Evolutionary conservation across 768 basidiomycete species (phyloP).

Genomic region (Termitomyces eurrhizus): DNA sequence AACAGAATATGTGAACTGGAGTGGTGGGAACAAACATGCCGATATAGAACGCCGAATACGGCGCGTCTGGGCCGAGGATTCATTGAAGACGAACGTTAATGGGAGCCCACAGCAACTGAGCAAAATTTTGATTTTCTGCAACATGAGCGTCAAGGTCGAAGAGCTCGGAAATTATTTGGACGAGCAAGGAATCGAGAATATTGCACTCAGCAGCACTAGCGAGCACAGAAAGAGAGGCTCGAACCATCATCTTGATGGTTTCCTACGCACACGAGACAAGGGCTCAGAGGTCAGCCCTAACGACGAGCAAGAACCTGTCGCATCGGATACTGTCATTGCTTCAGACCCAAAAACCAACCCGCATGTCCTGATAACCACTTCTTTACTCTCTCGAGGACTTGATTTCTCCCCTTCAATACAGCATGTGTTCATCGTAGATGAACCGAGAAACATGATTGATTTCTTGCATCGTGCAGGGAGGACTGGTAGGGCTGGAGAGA

Average conservation of each 20-base stretch:
- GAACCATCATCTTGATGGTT: conserved; percentile 75
- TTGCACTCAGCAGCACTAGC: conserved; percentile 63
- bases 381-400: conserved; percentile 84
- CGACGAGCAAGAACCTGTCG: conserved; percentile 6
- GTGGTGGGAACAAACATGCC: conserved; percentile 75
- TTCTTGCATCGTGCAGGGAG: conserved; percentile 91
- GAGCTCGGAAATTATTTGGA: conserved; percentile 56
- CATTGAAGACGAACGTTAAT: conserved; percentile 21
- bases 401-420: conserved; percentile 78
- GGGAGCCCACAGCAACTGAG: conserved; percentile 33
- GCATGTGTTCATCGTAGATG: conserved; percentile 85
- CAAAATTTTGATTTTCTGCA: conserved; percentile 82
- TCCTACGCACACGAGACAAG: conserved; percentile 41
- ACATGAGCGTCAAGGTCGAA: conserved; percentile 65
- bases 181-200: conserved; percentile 56
- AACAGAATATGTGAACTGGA: conserved; percentile 72
- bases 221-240: conserved; percentile 58
- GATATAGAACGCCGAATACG: conserved; percentile 77
- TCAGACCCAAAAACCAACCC: conserved; percentile 37
- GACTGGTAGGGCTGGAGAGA: conserved; percentile 68
- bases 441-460: conserved; percentile 87
- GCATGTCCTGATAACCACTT: conserved; percentile 83
- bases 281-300: neutral
- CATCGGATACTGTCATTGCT: conserved; percentile 8
- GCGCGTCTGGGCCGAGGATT: conserved; percentile 71